Evolutionary conservation across 768 basidiomycete species (phyloP), one percentile per base, ranked within the genome.

Genomic region (Lentinula aciculospora): DNA sequence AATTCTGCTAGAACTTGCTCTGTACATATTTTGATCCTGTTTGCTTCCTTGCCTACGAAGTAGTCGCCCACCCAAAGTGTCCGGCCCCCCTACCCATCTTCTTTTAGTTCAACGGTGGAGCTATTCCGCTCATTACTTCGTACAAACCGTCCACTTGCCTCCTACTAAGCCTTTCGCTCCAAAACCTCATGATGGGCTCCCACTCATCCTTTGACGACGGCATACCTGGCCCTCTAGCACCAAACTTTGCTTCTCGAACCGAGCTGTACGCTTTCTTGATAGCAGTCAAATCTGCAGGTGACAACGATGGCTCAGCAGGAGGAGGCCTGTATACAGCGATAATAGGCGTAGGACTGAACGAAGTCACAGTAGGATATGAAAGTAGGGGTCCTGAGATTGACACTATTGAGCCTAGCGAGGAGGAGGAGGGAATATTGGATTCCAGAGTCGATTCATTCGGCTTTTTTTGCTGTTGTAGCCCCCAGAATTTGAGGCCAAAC

Each of bases 141-240:
- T 87, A 88, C 58, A 89, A 63, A 9, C 84, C 88, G 4, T 84
- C 80, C 9, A 72, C 76, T 61, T 78, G 77, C 64, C 87, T 79
- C 60, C 74, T 78, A 1, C 71, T 74, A 17, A 94, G 72, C 39
- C 71, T 70, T 65, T 85, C 81, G 63, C 91, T 88, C 92, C 92
- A 95, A 69, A 94, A 93, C 58, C 78, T 73, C 89, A 96, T 94
- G 46, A 94, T 80, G 1, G 85, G 84, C 64, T 83, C 80, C 92
- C 91, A 94, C 64, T 94, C 91, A 10, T 83, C 82, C 63, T 73
- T 81, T 28, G 84, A 85, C 3, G 79, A 72, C 8, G 89, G 91
- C 92, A 96, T 96, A 15, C 84, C 88, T 17, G 63, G 44, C 17
- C 56, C 56, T n/a, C 21, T 69, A 1, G 72, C 75, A 3, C 58